A percentile compares a stretch with the other conserved stretches of the same genome.
phyloP scores from a whole-genome alignment of 176 grass and related monocot genomes.

The Stipa capillata region DNA sequence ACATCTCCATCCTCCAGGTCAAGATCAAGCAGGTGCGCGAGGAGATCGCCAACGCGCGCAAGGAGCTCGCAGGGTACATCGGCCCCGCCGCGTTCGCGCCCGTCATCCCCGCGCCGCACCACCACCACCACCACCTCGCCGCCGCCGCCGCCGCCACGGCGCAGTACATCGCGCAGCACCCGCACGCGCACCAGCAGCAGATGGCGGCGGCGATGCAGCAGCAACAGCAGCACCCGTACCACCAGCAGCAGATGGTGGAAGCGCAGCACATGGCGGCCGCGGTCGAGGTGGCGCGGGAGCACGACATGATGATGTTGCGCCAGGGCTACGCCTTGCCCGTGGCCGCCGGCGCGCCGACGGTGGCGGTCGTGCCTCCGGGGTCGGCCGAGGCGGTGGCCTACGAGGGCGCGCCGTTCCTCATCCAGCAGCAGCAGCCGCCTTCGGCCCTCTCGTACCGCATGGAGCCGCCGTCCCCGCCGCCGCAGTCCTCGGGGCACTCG shows the following conservation, averaged over 20 bases:
- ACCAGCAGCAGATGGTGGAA: constrained; percentile 35
- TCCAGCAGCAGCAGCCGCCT: constrained; percentile 16
- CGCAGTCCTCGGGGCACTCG: constrained; percentile 36
- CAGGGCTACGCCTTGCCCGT: constrained; percentile 10
- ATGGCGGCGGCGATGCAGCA: constrained; percentile 16
- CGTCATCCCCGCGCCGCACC: constrained; percentile 8
- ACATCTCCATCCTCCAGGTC: constrained; percentile 71
- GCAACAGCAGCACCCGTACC: constrained; percentile 1
- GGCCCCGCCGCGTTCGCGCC: constrained; percentile 43
- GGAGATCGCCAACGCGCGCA: constrained; percentile 49
- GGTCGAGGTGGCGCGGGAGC: constrained; percentile 19
- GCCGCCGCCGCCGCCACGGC: neutral
- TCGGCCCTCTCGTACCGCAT: constrained; percentile 23
- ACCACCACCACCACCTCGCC: too few relatives aligned
- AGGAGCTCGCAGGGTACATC: constrained; percentile 63
- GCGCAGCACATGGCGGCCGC: constrained; percentile 37
- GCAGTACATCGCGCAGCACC: constrained; percentile 9
- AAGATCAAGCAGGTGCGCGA: constrained; percentile 48
- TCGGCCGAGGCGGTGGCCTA: neutral
- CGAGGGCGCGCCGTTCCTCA: constrained; percentile 22
- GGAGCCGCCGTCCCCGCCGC: constrained; percentile 35
- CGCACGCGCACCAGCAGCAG: constrained; percentile 33
- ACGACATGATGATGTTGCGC: constrained; percentile 14
- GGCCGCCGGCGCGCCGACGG: neutral
- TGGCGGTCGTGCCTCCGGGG: constrained; percentile 17